A percentile compares a stretch with the other conserved stretches of the same genome.
Evolutionary conservation across 345 rosid species (phyloP).

Genomic region (Eucalyptus grandis): DNA sequence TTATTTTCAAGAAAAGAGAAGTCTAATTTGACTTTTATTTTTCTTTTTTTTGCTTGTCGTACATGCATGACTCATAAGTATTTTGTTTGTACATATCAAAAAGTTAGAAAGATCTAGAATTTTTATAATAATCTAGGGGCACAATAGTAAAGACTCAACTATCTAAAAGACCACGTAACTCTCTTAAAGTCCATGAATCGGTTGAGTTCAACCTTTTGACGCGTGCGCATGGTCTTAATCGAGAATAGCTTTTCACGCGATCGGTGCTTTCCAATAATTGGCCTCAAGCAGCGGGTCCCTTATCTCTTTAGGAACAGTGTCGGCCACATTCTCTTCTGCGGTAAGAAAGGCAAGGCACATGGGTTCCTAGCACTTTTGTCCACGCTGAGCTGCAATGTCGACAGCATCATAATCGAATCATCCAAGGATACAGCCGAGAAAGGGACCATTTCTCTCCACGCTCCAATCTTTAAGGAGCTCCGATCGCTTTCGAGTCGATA

Average conservation of each 20-base stretch:
- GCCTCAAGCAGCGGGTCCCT: no score
- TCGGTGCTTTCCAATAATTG: background rate
- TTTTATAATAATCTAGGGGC: background rate
- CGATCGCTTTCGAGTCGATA: no score
- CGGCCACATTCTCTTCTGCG: no score
- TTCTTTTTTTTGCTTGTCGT: background rate
- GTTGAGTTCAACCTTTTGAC: background rate
- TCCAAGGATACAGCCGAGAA: no score
- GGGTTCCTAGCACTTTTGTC: no score
- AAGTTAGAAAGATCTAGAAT: background rate
- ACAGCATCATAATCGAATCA: no score
- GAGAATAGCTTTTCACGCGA: background rate
- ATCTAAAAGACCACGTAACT: background rate
- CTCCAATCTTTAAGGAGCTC: no score
- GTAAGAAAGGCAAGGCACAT: no score
- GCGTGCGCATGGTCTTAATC: background rate
- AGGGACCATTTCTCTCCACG: no score
- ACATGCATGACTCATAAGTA: background rate
- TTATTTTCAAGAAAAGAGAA: no score
- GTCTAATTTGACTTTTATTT: background rate
- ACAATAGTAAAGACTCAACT: background rate
- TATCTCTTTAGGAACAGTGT: no score
- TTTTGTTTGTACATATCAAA: background rate
- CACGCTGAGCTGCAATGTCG: no score
- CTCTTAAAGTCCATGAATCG: background rate